These are phyloP conservation scores for Coleophoma cylindrospora DNA, from an alignment of 2,329 filamentous ascomycete genomes.

Conservation along the genomic window DNA sequence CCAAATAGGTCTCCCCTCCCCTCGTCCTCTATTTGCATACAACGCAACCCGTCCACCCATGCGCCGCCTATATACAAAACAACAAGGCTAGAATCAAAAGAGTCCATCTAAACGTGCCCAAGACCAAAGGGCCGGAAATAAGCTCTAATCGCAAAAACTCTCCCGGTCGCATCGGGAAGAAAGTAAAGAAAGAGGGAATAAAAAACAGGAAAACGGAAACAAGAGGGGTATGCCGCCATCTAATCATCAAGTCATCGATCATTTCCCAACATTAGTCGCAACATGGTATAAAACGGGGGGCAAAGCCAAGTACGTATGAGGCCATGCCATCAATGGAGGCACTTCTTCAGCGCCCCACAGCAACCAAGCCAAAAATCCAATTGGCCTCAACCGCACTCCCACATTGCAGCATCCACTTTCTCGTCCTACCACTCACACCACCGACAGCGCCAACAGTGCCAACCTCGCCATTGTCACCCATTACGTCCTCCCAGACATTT, in stretches of 20 bases:
- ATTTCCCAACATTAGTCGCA: neutral
- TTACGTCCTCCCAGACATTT: constrained; percentile 22
- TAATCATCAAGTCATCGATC: neutral
- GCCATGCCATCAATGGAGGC: too few species aligned
- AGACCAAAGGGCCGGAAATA: neutral
- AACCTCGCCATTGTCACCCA: constrained; percentile 18
- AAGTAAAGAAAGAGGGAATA: too few species aligned
- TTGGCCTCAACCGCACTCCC: constrained; percentile 16
- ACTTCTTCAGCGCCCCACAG: neutral
- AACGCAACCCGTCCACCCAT: neutral
- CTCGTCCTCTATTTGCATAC: neutral
- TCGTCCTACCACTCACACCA: constrained; percentile 17
- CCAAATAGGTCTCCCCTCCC: neutral
- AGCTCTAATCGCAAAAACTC: neutral
- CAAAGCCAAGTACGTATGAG: too few species aligned
- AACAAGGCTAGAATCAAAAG: neutral
- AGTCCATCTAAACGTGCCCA: neutral
- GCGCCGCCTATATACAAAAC: neutral
- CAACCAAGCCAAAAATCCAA: constrained; percentile 20
- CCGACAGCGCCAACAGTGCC: constrained; percentile 17
- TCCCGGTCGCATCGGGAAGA: neutral
- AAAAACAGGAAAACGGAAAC: too few species aligned
- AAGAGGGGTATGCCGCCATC: too few species aligned
- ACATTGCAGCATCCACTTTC: constrained; percentile 22
- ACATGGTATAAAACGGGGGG: too few species aligned